Conservation (phyloP, 2,329 filamentous ascomycete species). For the Epichloe baconii region DNA sequence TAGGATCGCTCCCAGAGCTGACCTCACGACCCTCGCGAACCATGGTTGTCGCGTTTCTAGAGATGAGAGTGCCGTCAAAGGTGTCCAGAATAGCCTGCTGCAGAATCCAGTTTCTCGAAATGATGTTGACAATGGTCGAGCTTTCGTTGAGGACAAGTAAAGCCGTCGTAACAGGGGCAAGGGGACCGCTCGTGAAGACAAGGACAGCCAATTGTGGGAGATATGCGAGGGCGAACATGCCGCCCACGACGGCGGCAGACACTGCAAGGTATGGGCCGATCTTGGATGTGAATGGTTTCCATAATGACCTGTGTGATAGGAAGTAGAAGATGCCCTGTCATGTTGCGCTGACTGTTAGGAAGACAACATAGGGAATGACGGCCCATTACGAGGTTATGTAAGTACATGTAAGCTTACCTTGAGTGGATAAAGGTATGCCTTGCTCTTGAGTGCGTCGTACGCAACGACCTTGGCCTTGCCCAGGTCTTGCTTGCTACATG, state of each 20-base stretch:
- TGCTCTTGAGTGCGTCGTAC: conserved; percentile 57
- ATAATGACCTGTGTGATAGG: conserved; percentile 38
- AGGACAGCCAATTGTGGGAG: conserved; percentile 72
- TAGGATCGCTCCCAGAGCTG: conserved; percentile 45
- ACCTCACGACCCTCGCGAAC: conserved; percentile 66
- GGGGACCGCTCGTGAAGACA: conserved; percentile 70
- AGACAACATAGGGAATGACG: background rate
- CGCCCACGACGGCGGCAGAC: conserved; percentile 55
- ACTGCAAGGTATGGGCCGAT: conserved; percentile 52
- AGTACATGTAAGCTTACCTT: conserved; percentile 29
- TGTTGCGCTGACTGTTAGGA: background rate
- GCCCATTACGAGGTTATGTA: background rate
- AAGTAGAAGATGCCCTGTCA: conserved; percentile 47
- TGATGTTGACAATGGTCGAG: conserved; percentile 40
- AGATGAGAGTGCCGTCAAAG: conserved; percentile 62
- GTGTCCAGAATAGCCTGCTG: conserved; percentile 76
- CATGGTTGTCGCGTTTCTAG: conserved; percentile 40
- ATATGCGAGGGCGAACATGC: conserved; percentile 86
- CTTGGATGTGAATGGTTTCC: conserved; percentile 44
- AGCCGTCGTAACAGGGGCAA: conserved; percentile 61
- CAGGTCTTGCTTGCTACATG: conserved; percentile 52
- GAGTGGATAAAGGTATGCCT: conserved; percentile 77
- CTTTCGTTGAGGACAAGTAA: conserved; percentile 54
- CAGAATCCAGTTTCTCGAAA: conserved; percentile 60
- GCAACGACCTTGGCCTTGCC: conserved; percentile 51